Evolutionary conservation across 768 basidiomycete genomes (phyloP).

Genomic region (Calocybe cyanea): DNA sequence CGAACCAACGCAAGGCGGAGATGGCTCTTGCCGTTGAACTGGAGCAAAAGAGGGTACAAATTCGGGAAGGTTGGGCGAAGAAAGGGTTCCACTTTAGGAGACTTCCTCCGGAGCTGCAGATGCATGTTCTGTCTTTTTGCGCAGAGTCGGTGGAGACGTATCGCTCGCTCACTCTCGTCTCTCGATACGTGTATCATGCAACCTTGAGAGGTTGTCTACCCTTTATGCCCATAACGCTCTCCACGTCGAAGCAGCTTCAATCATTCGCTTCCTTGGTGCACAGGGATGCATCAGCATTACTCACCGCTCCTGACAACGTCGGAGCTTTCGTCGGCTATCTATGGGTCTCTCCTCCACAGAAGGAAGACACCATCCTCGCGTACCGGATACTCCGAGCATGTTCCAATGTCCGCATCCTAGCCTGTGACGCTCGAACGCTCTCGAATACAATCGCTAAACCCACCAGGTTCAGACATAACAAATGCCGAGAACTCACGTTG

Average conservation of each 20-base stretch:
- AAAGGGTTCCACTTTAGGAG: slow-evolving; percentile 23
- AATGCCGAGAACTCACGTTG: slow-evolving; percentile 29
- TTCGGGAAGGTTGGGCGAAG: slow-evolving; percentile 12
- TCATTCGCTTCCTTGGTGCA: slow-evolving; percentile 23
- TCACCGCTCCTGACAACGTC: slow-evolving; percentile 4
- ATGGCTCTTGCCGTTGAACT: slow-evolving; percentile 17
- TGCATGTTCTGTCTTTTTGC: slow-evolving; percentile 25
- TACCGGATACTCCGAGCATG: slow-evolving; percentile 26
- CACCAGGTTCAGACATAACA: slow-evolving; percentile 21
- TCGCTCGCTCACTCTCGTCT: slow-evolving; percentile 29
- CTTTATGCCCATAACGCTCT: slow-evolving; percentile 28
- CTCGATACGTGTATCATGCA: slow-evolving; percentile 24
- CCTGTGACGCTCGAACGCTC: slow-evolving; percentile 26
- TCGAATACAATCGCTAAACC: slow-evolving; percentile 16
- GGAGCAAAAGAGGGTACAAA: slow-evolving; percentile 17
- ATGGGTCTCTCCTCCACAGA: slow-evolving; percentile 30
- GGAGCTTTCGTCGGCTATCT: slow-evolving; percentile 24
- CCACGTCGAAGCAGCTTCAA: slow-evolving; percentile 25
- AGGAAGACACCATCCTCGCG: slow-evolving; percentile 15
- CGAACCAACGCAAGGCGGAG: slow-evolving; percentile 16
- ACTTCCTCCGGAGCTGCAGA: slow-evolving; percentile 30
- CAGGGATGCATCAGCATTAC: slow-evolving; percentile 12
- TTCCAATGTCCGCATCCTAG: slow-evolving; percentile 26
- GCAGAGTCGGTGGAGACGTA: slow-evolving; percentile 28
- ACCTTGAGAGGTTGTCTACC: slow-evolving; percentile 32